phyloP scores from a whole-genome alignment of 805 yeast genomes.

The Yamadazyma olivae region DNA sequence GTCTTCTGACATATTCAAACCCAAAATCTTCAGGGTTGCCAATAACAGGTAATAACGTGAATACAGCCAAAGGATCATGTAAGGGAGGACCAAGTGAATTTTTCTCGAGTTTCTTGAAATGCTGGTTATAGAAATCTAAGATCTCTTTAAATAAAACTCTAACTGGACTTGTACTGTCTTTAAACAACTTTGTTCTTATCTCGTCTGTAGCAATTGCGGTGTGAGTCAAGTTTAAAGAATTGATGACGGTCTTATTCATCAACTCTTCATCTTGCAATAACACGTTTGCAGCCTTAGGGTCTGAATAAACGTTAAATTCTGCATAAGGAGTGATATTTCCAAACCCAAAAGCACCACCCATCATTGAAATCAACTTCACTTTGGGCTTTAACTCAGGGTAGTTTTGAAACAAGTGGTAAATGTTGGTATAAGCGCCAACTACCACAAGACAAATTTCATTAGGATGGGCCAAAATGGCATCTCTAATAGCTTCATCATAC shows the following conservation, averaged over 20 bases:
- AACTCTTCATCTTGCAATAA: constrained; percentile 49
- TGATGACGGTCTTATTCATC: constrained; percentile 48
- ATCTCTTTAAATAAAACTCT: constrained; percentile 32
- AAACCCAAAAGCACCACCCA: constrained; percentile 69
- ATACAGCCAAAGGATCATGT: constrained; percentile 77
- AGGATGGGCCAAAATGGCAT: constrained; percentile 41
- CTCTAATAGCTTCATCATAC: constrained; percentile 34
- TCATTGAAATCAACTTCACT: constrained; percentile 56
- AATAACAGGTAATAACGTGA: constrained; percentile 50
- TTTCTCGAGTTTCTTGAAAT: constrained; percentile 10
- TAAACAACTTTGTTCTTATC: constrained; percentile 20
- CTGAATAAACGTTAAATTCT: constrained; percentile 75
- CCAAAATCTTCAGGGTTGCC: constrained; percentile 13
- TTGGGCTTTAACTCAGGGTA: constrained; percentile 53
- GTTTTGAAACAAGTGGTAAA: constrained; percentile 51
- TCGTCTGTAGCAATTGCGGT: constrained; percentile 48
- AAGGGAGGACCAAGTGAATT: constrained; percentile 60
- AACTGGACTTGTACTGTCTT: constrained; percentile 29
- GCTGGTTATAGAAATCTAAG: constrained; percentile 18
- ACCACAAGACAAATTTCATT: constrained; percentile 62
- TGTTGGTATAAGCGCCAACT: constrained; percentile 76
- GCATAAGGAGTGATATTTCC: constrained; percentile 54
- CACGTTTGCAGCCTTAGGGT: constrained; percentile 68
- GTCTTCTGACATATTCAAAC: constrained; percentile 24
- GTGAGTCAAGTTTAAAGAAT: constrained; percentile 71